Evolutionary conservation across 495 filamentous ascomycete genomes (phyloP).

Genomic region (Aspergillus homomorphus): DNA sequence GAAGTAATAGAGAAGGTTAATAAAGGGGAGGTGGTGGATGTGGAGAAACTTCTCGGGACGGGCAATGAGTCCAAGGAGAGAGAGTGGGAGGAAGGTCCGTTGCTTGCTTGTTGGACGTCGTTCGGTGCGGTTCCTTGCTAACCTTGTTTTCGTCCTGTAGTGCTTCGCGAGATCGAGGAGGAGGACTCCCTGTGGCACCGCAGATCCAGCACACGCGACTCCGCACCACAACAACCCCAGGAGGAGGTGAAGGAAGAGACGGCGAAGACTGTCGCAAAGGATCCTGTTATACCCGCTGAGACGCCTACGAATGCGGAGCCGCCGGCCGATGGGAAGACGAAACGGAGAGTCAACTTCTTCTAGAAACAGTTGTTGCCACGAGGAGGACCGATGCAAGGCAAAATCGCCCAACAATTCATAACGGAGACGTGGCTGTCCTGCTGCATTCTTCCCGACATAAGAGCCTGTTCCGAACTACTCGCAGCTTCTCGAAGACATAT

Average conservation of each 20-base stretch:
- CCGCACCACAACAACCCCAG: conserved; percentile 26
- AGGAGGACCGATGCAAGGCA: not conserved
- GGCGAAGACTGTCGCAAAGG: conserved; percentile 15
- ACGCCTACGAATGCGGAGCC: conserved; percentile 15
- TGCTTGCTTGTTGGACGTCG: not conserved
- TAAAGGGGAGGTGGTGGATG: conserved; percentile 85
- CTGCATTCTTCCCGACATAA: not conserved
- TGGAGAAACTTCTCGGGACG: conserved; percentile 76
- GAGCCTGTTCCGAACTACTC: not conserved
- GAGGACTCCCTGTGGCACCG: conserved; percentile 65
- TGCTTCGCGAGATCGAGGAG: conserved; percentile 75
- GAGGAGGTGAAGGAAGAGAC: conserved; percentile 12
- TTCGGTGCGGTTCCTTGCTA: not conserved
- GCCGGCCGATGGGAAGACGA: conserved; percentile 18
- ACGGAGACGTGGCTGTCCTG: not conserved
- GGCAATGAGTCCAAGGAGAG: conserved; percentile 71
- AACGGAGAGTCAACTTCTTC: conserved; percentile 36
- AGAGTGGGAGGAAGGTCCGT: conserved; percentile 83
- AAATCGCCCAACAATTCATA: not conserved
- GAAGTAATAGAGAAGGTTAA: conserved; percentile 83
- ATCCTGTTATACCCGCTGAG: conserved; percentile 15
- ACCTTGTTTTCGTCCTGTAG: conserved; percentile 33
- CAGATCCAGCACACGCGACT: not conserved
- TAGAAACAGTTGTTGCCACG: conserved; percentile 11
- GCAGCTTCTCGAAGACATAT: not conserved